Conservation (phyloP, 768 basidiomycete species). For the Holtermannia corniformis region DNA sequence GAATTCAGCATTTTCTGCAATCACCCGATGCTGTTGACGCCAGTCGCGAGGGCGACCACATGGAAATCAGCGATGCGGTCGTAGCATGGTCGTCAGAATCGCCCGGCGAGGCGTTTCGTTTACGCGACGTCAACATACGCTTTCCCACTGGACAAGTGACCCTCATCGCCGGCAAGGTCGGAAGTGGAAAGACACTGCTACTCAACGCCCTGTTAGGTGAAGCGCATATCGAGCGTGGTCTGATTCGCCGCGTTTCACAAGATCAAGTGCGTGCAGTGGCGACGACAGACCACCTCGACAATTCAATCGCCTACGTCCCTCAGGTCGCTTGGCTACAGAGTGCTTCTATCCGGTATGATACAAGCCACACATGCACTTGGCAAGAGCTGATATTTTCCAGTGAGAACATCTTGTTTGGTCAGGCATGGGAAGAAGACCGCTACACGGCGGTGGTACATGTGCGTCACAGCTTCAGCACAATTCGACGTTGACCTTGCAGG, state of each 20-base stretch:
- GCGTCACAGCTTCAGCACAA: constrained; percentile 3
- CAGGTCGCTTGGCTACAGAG: constrained; percentile 30
- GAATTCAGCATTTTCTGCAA: neutral
- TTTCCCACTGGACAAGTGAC: constrained; percentile 28
- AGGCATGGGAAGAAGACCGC: constrained; percentile 43
- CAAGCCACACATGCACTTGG: neutral
- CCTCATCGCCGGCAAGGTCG: constrained; percentile 31
- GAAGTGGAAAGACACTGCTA: constrained; percentile 33
- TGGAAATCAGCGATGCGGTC: neutral
- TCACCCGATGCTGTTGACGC: neutral
- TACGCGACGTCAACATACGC: constrained; percentile 23
- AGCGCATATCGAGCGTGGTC: constrained; percentile 23
- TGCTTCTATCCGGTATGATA: constrained; percentile 20
- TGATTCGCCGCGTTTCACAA: constrained; percentile 18
- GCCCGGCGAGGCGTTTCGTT: constrained; percentile 7
- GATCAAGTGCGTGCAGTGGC: constrained; percentile 6
- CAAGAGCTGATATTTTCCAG: constrained; percentile 22
- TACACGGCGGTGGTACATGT: constrained; percentile 43
- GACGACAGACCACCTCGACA: neutral
- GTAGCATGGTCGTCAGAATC: neutral
- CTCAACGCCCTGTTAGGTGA: constrained; percentile 31
- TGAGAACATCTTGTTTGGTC: constrained; percentile 50
- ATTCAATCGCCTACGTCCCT: constrained; percentile 25
- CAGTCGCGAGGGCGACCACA: neutral
- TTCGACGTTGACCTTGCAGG: constrained; percentile 8